Percentiles rank a stretch among this genome's conserved stretches.
phyloP scores from a whole-genome alignment of 805 yeast genomes.

The Vanderwaltozyma polyspora region DNA sequence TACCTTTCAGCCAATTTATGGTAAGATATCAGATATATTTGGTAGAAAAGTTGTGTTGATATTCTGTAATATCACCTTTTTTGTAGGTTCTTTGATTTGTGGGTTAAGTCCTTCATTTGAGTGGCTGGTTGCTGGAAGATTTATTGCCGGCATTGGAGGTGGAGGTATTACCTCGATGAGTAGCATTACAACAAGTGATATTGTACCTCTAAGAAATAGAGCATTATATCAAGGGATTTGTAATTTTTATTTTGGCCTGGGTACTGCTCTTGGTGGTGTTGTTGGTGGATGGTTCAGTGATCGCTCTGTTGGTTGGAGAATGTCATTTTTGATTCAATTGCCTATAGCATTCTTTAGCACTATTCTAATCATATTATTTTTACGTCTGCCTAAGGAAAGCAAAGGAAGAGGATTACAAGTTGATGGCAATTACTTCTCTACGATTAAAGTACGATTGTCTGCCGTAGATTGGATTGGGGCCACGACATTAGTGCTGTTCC shows the following conservation, averaged over 20 bases:
- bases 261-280: slow-evolving; percentile 63
- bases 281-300: slow-evolving; percentile 37
- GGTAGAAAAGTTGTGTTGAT: slow-evolving; percentile 48
- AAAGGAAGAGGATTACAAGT: slow-evolving; percentile 18
- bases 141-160: slow-evolving; percentile 81
- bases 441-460: slow-evolving; percentile 3
- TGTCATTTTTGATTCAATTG: slow-evolving; percentile 42
- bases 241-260: slow-evolving; percentile 64
- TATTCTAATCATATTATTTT: slow-evolving; percentile 30
- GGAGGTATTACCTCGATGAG: slow-evolving; percentile 51
- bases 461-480: slow-evolving; percentile 49
- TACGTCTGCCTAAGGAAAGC: slow-evolving; percentile 28
- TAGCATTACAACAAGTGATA: slow-evolving; percentile 66
- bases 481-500: slow-evolving; percentile 33
- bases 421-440: not conserved
- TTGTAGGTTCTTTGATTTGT: slow-evolving; percentile 47
- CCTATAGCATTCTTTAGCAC: slow-evolving; percentile 40
- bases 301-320: slow-evolving; percentile 48
- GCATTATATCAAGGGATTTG: slow-evolving; percentile 78
- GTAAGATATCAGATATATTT: slow-evolving; percentile 60
- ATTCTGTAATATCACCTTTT: slow-evolving; percentile 44
- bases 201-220: slow-evolving; percentile 64
- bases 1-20: slow-evolving; percentile 64
- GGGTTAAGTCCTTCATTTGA: slow-evolving; percentile 38
- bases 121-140: slow-evolving; percentile 42